These are phyloP conservation scores for Pisolithus tinctorius DNA, from an alignment of 768 basidiomycete genomes.

Conservation along the genomic window DNA sequence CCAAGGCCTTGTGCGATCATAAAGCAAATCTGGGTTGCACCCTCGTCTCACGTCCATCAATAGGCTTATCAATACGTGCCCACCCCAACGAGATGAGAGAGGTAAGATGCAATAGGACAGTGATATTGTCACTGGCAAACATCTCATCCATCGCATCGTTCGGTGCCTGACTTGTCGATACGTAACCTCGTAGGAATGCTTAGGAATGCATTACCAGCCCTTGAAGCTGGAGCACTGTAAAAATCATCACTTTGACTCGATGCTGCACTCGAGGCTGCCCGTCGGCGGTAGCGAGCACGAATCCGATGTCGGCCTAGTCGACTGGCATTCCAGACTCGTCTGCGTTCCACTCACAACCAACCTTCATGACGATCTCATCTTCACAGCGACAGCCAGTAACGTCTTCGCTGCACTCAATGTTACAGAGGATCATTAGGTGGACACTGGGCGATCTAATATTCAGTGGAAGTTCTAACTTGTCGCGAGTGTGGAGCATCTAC, in stretches of 20 bases:
- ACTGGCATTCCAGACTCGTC: constrained; percentile 79
- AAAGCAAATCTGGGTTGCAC: too few relatives aligned
- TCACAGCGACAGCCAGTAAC: constrained; percentile 66
- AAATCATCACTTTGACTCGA: constrained; percentile 1
- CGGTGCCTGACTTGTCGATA: too few relatives aligned
- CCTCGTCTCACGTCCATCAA: too few relatives aligned
- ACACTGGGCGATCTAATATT: background rate
- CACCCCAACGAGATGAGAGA: too few relatives aligned
- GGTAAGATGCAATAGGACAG: too few relatives aligned
- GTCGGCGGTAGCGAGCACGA: constrained; percentile 38
- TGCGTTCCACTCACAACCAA: constrained; percentile 60
- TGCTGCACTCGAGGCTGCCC: constrained; percentile 7
- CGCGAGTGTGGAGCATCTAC: constrained; percentile 71
- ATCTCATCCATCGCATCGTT: too few relatives aligned
- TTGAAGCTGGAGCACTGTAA: too few relatives aligned
- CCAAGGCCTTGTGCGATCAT: too few relatives aligned
- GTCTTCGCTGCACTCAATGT: constrained; percentile 70
- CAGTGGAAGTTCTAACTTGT: background rate
- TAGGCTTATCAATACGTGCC: too few relatives aligned
- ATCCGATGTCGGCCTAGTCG: constrained; percentile 72
- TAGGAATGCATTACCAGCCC: too few relatives aligned
- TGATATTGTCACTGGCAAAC: too few relatives aligned
- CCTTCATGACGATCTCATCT: constrained; percentile 51
- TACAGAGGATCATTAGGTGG: constrained; percentile 59
- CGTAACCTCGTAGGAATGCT: too few relatives aligned